phyloP scores from a whole-genome alignment of 75 land plant species.

The Isoetes taiwanensis region DNA sequence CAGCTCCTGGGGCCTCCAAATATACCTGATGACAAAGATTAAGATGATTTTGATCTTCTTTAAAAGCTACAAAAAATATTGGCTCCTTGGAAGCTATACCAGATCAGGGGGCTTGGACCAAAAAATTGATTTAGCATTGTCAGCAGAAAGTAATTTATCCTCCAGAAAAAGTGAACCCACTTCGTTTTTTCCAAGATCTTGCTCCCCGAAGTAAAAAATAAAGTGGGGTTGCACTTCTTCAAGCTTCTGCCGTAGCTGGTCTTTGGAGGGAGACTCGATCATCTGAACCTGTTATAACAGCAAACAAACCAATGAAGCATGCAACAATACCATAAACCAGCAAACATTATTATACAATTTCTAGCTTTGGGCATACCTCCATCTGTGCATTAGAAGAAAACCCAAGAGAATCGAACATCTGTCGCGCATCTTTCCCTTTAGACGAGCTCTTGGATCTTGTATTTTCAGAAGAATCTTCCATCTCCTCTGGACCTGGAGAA shows the following conservation, averaged over 20 bases:
- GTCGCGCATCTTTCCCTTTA: not conserved
- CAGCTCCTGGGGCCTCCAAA: slow-evolving; percentile 51
- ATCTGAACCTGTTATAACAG: slow-evolving; percentile 45
- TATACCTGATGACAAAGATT: slow-evolving; percentile 39
- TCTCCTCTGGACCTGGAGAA: not conserved
- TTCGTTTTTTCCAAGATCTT: slow-evolving; percentile 31
- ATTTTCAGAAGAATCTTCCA: not conserved
- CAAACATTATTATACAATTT: not conserved
- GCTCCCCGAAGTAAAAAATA: slow-evolving; percentile 51
- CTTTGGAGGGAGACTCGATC: slow-evolving; percentile 39
- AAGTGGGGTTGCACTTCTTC: slow-evolving; percentile 43
- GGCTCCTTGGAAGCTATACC: slow-evolving; percentile 23
- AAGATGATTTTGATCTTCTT: not conserved
- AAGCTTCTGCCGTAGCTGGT: slow-evolving; percentile 34
- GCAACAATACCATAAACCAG: not conserved
- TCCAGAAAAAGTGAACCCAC: slow-evolving; percentile 49
- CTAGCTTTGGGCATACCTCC: not conserved
- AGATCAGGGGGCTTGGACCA: slow-evolving; percentile 44
- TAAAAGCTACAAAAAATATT: not conserved
- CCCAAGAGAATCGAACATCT: not conserved
- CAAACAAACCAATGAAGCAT: not conserved
- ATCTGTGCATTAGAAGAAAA: not conserved
- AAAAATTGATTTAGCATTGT: slow-evolving; percentile 38
- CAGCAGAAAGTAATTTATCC: slow-evolving; percentile 28
- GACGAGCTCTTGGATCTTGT: not conserved